phyloP scores from a whole-genome alignment of 441 rosid genomes.

The Populus hybrid region DNA sequence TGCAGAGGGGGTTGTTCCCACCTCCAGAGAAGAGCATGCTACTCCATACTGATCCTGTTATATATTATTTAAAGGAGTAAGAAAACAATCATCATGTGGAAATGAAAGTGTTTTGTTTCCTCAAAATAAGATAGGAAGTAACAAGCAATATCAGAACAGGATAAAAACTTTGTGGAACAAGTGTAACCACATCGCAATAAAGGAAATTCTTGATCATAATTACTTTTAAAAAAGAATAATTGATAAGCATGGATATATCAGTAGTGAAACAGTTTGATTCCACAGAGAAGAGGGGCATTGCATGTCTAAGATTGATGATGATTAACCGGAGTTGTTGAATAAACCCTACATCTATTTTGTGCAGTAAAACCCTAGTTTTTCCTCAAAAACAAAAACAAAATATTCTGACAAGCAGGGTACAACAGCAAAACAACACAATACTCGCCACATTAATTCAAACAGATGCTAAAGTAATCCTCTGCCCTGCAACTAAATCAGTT shows the following conservation, averaged over 20 bases:
- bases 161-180: not conserved
- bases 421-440: not conserved
- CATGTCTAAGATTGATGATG: not conserved
- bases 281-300: not conserved
- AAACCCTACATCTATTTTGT: not conserved
- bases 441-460: not conserved
- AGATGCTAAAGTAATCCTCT: not conserved
- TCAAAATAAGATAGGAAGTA: too few relatives aligned
- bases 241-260: not conserved
- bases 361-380: not conserved
- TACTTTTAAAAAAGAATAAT: not conserved
- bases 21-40: constrained; percentile 42
- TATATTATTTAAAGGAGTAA: constrained; percentile 14
- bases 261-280: not conserved
- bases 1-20: constrained; percentile 52
- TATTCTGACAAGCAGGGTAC: not conserved
- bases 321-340: not conserved
- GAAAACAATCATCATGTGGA: not conserved
- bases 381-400: not conserved
- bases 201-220: not conserved
- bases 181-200: not conserved
- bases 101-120: not conserved
- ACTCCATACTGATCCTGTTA: constrained; percentile 75
- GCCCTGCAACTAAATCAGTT: not conserved
- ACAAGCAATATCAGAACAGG: not conserved